A percentile compares a stretch with the other conserved stretches of the same genome.
phyloP scores from a whole-genome alignment of 805 yeast genomes.

The Nakazawaea pomicola region DNA sequence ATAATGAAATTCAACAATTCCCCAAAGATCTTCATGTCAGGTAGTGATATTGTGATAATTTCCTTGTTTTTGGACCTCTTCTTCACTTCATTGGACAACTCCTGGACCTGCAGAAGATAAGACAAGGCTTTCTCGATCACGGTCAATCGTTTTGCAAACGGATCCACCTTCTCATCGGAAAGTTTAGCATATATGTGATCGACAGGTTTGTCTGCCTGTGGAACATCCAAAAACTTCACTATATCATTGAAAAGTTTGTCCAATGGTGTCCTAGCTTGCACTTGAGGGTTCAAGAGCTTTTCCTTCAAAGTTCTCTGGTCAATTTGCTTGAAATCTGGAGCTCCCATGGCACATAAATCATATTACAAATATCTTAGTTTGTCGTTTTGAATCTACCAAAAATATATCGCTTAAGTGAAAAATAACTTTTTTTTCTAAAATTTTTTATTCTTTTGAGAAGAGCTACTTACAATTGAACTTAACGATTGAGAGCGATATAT shows the following conservation, averaged over 20 bases:
- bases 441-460: background rate
- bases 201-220: conserved; percentile 9
- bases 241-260: conserved; percentile 27
- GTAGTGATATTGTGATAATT: conserved; percentile 65
- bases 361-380: background rate
- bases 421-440: background rate
- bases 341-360: background rate
- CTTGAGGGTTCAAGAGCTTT: conserved; percentile 20
- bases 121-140: conserved; percentile 33
- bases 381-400: conserved; percentile 8
- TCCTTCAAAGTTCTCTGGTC: conserved; percentile 13
- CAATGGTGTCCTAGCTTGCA: conserved; percentile 25
- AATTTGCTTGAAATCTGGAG: conserved; percentile 4
- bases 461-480: too few species aligned
- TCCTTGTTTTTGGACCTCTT: conserved; percentile 21
- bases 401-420: too few species aligned
- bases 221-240: conserved; percentile 15
- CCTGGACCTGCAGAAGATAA: conserved; percentile 34
- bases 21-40: conserved; percentile 76
- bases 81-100: conserved; percentile 26
- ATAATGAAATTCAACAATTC: conserved; percentile 59
- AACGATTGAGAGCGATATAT: too few species aligned
- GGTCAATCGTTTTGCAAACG: conserved; percentile 14
- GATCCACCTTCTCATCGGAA: background rate
- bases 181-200: conserved; percentile 12